Evolutionary conservation across 2,329 filamentous ascomycete species (phyloP).

Genomic region (Diaporthe humulicola): DNA sequence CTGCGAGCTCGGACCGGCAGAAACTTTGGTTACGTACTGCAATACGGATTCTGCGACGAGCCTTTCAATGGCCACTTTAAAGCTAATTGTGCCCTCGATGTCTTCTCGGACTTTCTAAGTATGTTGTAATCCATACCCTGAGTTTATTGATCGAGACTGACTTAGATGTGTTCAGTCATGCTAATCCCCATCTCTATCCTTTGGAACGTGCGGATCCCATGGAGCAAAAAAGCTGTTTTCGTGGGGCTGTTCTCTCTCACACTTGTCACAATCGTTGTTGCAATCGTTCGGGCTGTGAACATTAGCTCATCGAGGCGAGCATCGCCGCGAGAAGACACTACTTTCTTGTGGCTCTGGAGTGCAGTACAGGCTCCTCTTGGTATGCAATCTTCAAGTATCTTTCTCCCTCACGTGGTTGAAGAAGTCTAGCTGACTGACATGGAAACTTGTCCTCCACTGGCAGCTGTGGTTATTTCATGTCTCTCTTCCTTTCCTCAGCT

Average conservation of each 20-base stretch:
- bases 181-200: conserved; percentile 33
- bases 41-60: background rate
- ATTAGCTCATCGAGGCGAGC: conserved; percentile 28
- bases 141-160: background rate
- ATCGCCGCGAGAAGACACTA: conserved; percentile 8
- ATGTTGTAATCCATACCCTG: background rate
- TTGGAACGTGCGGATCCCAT: conserved; percentile 32
- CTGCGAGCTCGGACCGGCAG: conserved; percentile 29
- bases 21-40: conserved; percentile 27
- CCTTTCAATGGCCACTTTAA: conserved; percentile 25
- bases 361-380: background rate
- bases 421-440: background rate
- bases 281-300: conserved; percentile 34
- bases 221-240: conserved; percentile 33
- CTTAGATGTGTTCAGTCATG: background rate
- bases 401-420: background rate
- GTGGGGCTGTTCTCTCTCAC: conserved; percentile 37
- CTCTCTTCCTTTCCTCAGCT: conserved; percentile 38
- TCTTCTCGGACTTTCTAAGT: conserved; percentile 38
- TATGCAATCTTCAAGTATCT: background rate
- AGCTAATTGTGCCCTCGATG: conserved; percentile 34
- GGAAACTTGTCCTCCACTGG: background rate
- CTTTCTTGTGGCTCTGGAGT: conserved; percentile 11
- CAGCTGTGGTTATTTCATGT: conserved; percentile 34
- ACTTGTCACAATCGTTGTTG: conserved; percentile 31